Conservation (phyloP, 805 yeast genomes). For the Clavispora vitiphila region DNA sequence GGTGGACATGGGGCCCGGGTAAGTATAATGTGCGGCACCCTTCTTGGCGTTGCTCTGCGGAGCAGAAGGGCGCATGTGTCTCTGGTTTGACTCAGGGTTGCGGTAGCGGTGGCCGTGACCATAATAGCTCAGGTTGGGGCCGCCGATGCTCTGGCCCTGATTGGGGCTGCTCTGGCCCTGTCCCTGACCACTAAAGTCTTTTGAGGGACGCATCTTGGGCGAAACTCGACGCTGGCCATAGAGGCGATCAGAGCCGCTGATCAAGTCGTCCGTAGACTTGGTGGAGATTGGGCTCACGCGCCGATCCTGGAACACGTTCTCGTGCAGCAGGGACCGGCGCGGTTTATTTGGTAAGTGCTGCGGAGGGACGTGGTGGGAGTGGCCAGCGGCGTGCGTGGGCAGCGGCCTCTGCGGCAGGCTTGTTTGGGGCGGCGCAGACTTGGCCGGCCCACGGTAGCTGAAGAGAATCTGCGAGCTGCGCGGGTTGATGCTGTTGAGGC, state of each 20-base stretch:
- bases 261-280: not conserved
- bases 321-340: not conserved
- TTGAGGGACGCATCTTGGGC: not conserved
- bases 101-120: too few relatives aligned
- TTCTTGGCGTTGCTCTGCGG: not conserved
- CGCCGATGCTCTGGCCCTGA: too few relatives aligned
- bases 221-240: not conserved
- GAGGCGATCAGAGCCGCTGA: not conserved
- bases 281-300: not conserved
- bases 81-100: too few relatives aligned
- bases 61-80: not conserved
- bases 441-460: conserved; percentile 25
- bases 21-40: too few relatives aligned
- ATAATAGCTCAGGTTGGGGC: too few relatives aligned
- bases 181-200: too few relatives aligned
- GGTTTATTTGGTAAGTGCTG: not conserved
- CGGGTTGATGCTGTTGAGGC: conserved; percentile 16
- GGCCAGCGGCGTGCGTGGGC: not conserved
- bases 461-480: conserved; percentile 33
- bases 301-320: not conserved
- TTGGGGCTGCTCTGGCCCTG: too few relatives aligned
- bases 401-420: conserved; percentile 1
- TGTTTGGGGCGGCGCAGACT: conserved; percentile 1
- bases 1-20: too few relatives aligned
- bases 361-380: not conserved